phyloP scores from a whole-genome alignment of 495 filamentous ascomycete species.

The Talaromyces wortmannii region DNA sequence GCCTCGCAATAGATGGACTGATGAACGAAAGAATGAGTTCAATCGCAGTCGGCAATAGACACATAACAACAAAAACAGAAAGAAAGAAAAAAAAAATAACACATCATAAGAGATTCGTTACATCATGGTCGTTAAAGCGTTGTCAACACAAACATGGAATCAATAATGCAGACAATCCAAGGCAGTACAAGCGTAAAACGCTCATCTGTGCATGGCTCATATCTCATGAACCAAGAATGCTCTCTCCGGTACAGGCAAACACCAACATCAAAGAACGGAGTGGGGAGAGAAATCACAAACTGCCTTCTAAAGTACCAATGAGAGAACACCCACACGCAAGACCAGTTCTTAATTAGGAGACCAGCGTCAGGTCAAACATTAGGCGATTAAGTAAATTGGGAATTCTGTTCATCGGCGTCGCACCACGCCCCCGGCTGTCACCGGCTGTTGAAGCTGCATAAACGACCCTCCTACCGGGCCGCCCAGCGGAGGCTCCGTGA shows the following conservation, averaged over 20 bases:
- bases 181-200: neutral
- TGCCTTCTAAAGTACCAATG: neutral
- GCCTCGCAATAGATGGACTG: neutral
- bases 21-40: neutral
- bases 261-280: neutral
- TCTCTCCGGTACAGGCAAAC: neutral
- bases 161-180: conserved; percentile 13
- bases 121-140: conserved; percentile 39
- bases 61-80: neutral
- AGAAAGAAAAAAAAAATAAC: conserved; percentile 9
- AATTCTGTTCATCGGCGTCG: conserved; percentile 25
- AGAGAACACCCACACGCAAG: conserved; percentile 3
- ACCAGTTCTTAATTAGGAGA: neutral
- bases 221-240: conserved; percentile 5
- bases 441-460: conserved; percentile 29
- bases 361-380: conserved; percentile 3
- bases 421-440: conserved; percentile 36
- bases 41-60: neutral
- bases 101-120: conserved; percentile 37
- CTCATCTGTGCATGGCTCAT: too few species aligned
- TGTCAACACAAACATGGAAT: conserved; percentile 7
- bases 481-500: conserved; percentile 51
- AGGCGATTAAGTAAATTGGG: conserved; percentile 4
- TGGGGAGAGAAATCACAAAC: neutral
- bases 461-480: conserved; percentile 33